phyloP scores from a whole-genome alignment of 306 rosid genomes.

The Malus sieversii region DNA sequence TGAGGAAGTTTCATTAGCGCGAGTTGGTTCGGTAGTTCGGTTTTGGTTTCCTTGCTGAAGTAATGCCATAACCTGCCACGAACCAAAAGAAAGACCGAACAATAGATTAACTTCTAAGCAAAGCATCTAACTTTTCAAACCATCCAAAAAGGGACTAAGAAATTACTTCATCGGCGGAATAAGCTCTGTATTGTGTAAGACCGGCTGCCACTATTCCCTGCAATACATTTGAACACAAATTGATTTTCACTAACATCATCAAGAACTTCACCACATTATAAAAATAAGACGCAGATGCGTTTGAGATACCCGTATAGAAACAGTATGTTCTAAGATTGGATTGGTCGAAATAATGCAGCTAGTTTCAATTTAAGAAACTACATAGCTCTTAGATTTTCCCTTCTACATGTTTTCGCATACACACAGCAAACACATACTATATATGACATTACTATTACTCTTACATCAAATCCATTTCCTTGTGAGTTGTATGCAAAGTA shows the following conservation, averaged over 20 bases:
- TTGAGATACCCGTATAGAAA: background rate
- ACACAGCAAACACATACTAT: background rate
- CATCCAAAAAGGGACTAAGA: conserved; percentile 1
- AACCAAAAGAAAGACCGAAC: conserved; percentile 14
- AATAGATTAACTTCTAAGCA: conserved; percentile 2
- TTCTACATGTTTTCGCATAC: background rate
- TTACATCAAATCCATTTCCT: background rate
- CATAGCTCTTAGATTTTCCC: background rate
- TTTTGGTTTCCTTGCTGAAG: conserved; percentile 90
- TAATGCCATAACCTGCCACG: conserved; percentile 81
- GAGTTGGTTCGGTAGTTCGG: conserved; percentile 97
- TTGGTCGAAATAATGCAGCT: background rate
- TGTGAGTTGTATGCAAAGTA: background rate
- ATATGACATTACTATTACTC: background rate
- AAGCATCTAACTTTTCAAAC: background rate
- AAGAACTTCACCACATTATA: background rate
- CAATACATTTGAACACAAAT: conserved; percentile 11
- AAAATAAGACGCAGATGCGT: background rate
- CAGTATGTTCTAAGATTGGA: background rate
- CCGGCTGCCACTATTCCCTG: conserved; percentile 96
- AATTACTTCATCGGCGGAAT: conserved; percentile 89
- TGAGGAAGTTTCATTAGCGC: conserved; percentile 87
- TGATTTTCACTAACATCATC: background rate
- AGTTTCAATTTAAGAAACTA: background rate
- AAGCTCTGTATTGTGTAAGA: conserved; percentile 89